Conservation (phyloP, 2,329 filamentous ascomycete genomes). For the Botrytis galanthina region DNA sequence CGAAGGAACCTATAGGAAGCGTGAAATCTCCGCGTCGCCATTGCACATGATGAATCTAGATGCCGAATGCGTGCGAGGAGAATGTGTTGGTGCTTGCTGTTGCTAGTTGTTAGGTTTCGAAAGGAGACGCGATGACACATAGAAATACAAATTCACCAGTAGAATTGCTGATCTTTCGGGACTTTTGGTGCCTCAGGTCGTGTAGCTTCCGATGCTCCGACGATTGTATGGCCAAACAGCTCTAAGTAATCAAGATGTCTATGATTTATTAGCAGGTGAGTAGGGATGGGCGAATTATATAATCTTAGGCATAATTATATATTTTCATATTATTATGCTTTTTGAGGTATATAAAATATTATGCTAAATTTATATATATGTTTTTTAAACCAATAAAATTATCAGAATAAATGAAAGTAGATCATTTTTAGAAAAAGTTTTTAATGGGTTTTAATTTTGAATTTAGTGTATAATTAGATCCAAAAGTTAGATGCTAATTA, state of each 20-base stretch:
- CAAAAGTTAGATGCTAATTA: too few relatives aligned
- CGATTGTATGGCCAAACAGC: not conserved
- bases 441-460: too few relatives aligned
- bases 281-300: too few relatives aligned
- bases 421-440: too few relatives aligned
- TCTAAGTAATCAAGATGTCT: not conserved
- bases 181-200: not conserved
- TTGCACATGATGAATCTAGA: not conserved
- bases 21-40: not conserved
- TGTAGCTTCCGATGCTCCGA: not conserved
- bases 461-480: too few relatives aligned
- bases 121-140: conserved; percentile 17
- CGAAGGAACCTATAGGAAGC: not conserved
- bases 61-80: conserved; percentile 1
- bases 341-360: too few relatives aligned
- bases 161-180: not conserved
- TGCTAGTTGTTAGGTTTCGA: not conserved
- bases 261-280: not conserved
- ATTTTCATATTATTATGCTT: too few relatives aligned
- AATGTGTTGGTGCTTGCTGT: not conserved
- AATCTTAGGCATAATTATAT: too few relatives aligned
- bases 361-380: too few relatives aligned
- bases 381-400: too few relatives aligned
- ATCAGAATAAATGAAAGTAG: too few relatives aligned
- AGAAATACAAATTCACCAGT: not conserved